These are phyloP conservation scores for Hyaloscypha variabilis DNA, from an alignment of 495 filamentous ascomycete genomes.

Conservation along the genomic window DNA sequence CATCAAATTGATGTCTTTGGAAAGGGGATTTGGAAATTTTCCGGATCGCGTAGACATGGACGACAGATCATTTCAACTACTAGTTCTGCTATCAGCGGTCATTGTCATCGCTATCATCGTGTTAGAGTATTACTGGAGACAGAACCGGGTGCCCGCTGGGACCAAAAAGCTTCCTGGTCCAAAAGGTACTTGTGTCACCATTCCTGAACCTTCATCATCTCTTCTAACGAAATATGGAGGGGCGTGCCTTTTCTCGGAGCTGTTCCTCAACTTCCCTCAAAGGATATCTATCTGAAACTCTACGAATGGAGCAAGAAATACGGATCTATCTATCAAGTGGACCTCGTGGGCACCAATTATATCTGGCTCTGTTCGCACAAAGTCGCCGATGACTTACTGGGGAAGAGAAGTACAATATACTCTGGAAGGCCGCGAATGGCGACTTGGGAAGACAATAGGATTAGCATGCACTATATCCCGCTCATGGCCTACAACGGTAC, in stretches of 20 bases:
- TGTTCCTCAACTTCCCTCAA: slow-evolving; percentile 56
- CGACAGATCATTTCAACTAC: too few species aligned
- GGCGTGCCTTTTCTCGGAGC: slow-evolving; percentile 56
- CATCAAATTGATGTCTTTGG: too few species aligned
- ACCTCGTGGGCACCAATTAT: slow-evolving; percentile 57
- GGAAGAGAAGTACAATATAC: slow-evolving; percentile 60
- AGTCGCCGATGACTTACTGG: slow-evolving; percentile 60
- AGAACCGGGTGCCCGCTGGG: too few species aligned
- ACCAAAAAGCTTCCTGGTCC: slow-evolving; percentile 4
- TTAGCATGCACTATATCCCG: slow-evolving; percentile 13
- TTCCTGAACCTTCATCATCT: not conserved
- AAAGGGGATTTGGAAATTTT: too few species aligned
- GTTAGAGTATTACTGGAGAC: too few species aligned
- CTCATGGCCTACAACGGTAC: slow-evolving; percentile 17
- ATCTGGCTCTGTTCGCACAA: slow-evolving; percentile 63
- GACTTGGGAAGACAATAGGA: not conserved
- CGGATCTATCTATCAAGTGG: slow-evolving; percentile 63
- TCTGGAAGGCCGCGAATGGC: slow-evolving; percentile 33
- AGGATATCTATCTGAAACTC: slow-evolving; percentile 57
- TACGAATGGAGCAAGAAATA: slow-evolving; percentile 64
- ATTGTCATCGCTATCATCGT: too few species aligned
- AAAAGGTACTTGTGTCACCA: not conserved
- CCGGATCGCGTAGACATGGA: too few species aligned
- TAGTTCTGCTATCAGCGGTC: too few species aligned
- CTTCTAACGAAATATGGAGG: too few species aligned